A percentile compares a stretch with the other conserved stretches of the same genome.
Conservation (phyloP, 1,139 yeast species). For the Lodderomyces elongisporus region DNA sequence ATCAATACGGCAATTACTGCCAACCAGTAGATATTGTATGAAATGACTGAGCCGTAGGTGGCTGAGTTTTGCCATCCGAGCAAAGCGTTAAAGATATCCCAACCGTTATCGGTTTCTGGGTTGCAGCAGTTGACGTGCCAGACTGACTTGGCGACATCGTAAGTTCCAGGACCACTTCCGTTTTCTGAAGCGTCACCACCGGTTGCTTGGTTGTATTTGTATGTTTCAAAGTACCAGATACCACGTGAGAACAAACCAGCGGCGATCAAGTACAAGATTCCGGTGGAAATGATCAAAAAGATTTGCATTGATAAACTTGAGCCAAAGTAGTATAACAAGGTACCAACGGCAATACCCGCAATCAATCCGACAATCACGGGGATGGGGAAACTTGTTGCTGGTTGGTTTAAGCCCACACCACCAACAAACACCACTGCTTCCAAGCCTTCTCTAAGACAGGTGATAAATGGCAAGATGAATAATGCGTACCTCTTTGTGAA, state of each 20-base stretch:
- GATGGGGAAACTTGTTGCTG: constrained; percentile 76
- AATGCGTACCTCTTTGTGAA: constrained; percentile 63
- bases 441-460: constrained; percentile 84
- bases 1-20: constrained; percentile 47
- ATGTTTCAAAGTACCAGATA: constrained; percentile 76
- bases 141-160: constrained; percentile 67
- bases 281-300: constrained; percentile 74
- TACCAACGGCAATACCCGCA: constrained; percentile 69
- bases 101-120: constrained; percentile 81
- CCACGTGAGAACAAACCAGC: constrained; percentile 90
- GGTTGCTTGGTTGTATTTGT: constrained; percentile 54
- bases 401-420: constrained; percentile 77
- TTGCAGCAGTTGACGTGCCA: constrained; percentile 97
- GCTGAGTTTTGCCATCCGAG: constrained; percentile 47
- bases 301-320: constrained; percentile 70
- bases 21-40: constrained; percentile 83
- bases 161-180: constrained; percentile 92
- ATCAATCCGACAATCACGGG: constrained; percentile 75
- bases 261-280: constrained; percentile 76
- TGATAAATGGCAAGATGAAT: constrained; percentile 74
- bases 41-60: constrained; percentile 78
- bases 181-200: constrained; percentile 89
- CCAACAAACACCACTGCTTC: constrained; percentile 92
- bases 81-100: constrained; percentile 77
- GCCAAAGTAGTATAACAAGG: constrained; percentile 68